Evolutionary conservation across 2,329 filamentous ascomycete species (phyloP), one percentile per base, ranked within the genome.

Genomic region (Epichloe gansuensis): DNA sequence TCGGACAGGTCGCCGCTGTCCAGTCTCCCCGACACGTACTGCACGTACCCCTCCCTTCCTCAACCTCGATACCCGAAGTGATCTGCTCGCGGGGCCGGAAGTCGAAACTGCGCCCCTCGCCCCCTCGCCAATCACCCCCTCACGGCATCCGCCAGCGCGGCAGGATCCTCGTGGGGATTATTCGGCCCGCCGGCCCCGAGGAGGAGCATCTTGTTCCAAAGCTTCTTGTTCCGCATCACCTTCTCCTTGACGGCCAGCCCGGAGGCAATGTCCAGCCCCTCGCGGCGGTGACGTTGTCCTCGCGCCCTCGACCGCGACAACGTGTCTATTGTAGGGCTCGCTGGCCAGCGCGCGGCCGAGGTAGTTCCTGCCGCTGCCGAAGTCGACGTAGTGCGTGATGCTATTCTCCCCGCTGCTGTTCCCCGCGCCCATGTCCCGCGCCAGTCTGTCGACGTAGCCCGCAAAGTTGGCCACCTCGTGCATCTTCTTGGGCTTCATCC

Each of bases 301-400:
- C 83, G 57, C 84, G 83, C 89, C 87, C 69, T 98, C 93, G 37
- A 98, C 89, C 1, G 91, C 93, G 52, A 97, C 82, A 44, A 97
- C 86, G 58, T 90, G 82, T 61, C 84, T 83, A 62, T 91, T 88
- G 70, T 95, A 95, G 0, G 91, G 90, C 51, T 83, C 76, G 56
- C 85, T 89, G 13, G 91, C 91, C 54, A 98, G 74, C 1, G 88
- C 86, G 46, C 93, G 80, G 1, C 93, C 91, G 3, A 98, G 81
- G 63, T 98, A 98, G 64, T 96, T 97, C 67, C 97, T 91, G 0
- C 93, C 93, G 51, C 90, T 95, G 31, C 93, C 93, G 67, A 97
- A 95, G 69, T 98, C 93, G 48, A 97, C 85, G 54, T 95, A 82
- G 70, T 97, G 91, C 0, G 89, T 88, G 55, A 96, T 83, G 17